A percentile compares a stretch with the other conserved stretches of the same genome.
phyloP scores from a whole-genome alignment of 208 protist species.

The Blechomonas ayalai region DNA sequence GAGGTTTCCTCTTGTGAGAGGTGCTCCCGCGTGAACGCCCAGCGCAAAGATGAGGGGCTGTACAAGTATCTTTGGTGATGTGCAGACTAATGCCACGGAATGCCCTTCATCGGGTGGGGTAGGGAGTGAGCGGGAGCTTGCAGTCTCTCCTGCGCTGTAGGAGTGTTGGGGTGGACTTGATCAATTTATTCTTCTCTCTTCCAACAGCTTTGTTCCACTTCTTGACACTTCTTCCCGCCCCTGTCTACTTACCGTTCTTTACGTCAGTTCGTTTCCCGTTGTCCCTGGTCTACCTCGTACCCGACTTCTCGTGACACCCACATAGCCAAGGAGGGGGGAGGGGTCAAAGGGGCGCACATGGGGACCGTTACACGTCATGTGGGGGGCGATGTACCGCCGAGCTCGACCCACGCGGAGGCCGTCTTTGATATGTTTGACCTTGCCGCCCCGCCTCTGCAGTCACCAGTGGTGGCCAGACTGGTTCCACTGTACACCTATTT shows the following conservation, averaged over 20 bases:
- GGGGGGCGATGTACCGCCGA: slow-evolving; percentile 5
- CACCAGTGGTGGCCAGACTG: slow-evolving; percentile 64
- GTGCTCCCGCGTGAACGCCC: too few relatives aligned
- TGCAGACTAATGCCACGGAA: too few relatives aligned
- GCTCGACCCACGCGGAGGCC: neutral
- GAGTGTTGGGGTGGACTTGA: neutral
- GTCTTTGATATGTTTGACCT: slow-evolving; percentile 72
- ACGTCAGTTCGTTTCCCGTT: too few relatives aligned
- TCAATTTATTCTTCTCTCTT: neutral
- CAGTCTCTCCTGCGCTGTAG: too few relatives aligned
- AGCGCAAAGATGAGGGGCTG: too few relatives aligned
- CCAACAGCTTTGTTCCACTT: neutral
- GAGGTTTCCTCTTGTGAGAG: too few relatives aligned
- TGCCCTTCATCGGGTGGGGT: too few relatives aligned
- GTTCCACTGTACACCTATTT: slow-evolving; percentile 23
- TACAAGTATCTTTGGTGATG: too few relatives aligned
- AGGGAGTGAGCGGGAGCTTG: too few relatives aligned
- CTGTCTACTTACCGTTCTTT: neutral
- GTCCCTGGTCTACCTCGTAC: neutral
- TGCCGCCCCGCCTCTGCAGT: slow-evolving; percentile 50
- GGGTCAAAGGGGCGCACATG: neutral
- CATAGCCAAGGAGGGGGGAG: neutral
- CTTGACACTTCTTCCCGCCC: neutral
- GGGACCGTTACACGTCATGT: neutral
- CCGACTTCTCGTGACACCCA: neutral